phyloP scores from a whole-genome alignment of 139 green algal species.

The Chlorella ohadii region DNA sequence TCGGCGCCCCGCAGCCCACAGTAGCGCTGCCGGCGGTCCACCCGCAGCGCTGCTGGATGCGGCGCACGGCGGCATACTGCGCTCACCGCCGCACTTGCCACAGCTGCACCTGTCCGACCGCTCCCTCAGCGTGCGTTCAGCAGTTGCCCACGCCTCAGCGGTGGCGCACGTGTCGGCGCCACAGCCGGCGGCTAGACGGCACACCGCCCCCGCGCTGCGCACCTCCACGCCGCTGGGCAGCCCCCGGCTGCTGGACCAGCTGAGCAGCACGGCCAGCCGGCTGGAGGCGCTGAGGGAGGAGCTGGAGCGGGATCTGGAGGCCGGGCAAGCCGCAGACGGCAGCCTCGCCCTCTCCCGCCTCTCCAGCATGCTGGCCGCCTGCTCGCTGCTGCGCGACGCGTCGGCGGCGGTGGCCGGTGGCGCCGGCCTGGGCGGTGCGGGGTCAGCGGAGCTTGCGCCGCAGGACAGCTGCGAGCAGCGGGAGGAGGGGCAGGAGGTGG shows the following conservation, averaged over 20 bases:
- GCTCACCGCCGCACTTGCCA: not conserved
- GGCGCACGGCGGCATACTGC: not conserved
- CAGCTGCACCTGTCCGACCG: not conserved
- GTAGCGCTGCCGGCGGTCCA: too few relatives aligned
- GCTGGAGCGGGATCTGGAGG: not conserved
- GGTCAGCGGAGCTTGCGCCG: too few relatives aligned
- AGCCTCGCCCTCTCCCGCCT: slow-evolving; percentile 27
- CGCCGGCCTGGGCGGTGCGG: not conserved
- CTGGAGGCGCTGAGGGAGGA: slow-evolving; percentile 20
- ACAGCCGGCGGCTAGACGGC: not conserved
- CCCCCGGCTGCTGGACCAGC: slow-evolving; percentile 5
- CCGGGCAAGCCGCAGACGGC: not conserved
- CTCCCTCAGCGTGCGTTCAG: not conserved
- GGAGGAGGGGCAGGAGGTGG: slow-evolving; percentile 32
- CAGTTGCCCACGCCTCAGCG: not conserved
- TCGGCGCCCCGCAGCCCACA: not conserved
- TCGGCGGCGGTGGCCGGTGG: not conserved
- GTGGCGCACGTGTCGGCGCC: not conserved
- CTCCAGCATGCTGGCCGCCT: slow-evolving; percentile 16
- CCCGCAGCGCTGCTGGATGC: not conserved
- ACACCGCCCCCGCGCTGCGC: slow-evolving; percentile 17
- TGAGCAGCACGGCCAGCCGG: not conserved
- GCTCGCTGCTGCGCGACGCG: slow-evolving; percentile 18
- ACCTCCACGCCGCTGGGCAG: not conserved
- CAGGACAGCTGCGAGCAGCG: not conserved